Percentiles rank a stretch among this genome's conserved stretches.
These are phyloP conservation scores for Marasmius fiardii DNA, from an alignment of 1,284 basidiomycete species.

Conservation along the genomic window DNA sequence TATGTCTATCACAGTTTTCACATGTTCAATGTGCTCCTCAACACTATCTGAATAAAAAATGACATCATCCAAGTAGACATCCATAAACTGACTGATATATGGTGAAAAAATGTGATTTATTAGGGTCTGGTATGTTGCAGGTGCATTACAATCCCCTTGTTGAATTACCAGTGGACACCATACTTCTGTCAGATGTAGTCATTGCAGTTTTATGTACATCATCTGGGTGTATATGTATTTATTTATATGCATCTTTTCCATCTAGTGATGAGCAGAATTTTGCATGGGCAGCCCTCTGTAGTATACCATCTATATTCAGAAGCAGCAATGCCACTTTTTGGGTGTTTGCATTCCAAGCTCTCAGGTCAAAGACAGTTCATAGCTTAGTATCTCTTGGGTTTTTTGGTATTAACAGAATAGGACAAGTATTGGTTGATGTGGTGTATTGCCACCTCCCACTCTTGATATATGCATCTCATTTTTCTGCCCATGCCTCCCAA, in stretches of 20 bases:
- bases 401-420: conserved; percentile 24
- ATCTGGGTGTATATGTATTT: conserved; percentile 24
- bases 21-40: conserved; percentile 8
- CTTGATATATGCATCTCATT: conserved; percentile 14
- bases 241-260: conserved; percentile 22
- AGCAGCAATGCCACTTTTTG: neutral
- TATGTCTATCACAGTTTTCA: conserved; percentile 16
- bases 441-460: conserved; percentile 11
- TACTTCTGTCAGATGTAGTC: conserved; percentile 24
- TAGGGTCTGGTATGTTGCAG: conserved; percentile 10
- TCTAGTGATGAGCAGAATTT: conserved; percentile 18
- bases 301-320: conserved; percentile 11
- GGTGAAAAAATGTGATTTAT: conserved; percentile 11
- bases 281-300: conserved; percentile 30
- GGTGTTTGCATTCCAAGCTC: conserved; percentile 6
- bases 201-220: conserved; percentile 22
- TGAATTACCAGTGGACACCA: conserved; percentile 18
- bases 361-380: neutral
- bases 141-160: conserved; percentile 17
- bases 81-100: conserved; percentile 5
- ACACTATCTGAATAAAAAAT: conserved; percentile 1
- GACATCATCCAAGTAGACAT: conserved; percentile 10
- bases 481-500: conserved; percentile 17
- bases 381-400: neutral
- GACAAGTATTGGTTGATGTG: conserved; percentile 21